Conservation (phyloP, 768 basidiomycete genomes). For the Calocera viscosa region DNA sequence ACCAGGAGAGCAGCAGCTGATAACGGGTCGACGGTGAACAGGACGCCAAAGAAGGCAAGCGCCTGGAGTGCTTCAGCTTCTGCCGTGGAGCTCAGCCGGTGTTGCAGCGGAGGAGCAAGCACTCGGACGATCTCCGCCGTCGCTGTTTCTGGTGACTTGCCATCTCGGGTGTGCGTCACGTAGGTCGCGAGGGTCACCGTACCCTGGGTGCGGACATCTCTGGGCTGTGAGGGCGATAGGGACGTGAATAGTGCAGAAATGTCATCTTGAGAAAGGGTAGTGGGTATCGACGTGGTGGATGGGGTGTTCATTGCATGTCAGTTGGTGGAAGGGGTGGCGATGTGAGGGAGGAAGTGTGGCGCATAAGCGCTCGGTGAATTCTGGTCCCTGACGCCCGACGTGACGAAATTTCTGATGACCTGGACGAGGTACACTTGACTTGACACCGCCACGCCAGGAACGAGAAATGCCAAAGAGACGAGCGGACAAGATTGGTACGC, state of each 20-base stretch:
- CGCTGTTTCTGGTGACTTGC: constrained; percentile 29
- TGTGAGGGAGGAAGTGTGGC: background rate
- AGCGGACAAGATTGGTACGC: background rate
- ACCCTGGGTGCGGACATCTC: constrained; percentile 48
- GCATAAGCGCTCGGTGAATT: no score
- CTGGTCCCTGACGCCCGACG: background rate
- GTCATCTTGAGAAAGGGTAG: background rate
- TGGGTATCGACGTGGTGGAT: background rate
- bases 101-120: constrained; percentile 41
- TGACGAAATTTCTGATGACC: background rate
- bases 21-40: constrained; percentile 72
- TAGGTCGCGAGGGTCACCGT: constrained; percentile 57
- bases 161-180: constrained; percentile 40
- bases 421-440: background rate
- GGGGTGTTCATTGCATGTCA: background rate
- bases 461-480: background rate
- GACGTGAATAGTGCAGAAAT: background rate
- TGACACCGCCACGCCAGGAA: no score
- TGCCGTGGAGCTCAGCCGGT: constrained; percentile 43
- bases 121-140: constrained; percentile 39
- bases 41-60: constrained; percentile 55
- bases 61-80: constrained; percentile 42
- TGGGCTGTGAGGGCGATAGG: constrained; percentile 39
- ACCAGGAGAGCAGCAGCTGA: constrained; percentile 53
- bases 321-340: no score